A percentile compares a stretch with the other conserved stretches of the same genome.
Evolutionary conservation across 495 filamentous ascomycete genomes (phyloP).

Genomic region (Glarea lozoyensis): DNA sequence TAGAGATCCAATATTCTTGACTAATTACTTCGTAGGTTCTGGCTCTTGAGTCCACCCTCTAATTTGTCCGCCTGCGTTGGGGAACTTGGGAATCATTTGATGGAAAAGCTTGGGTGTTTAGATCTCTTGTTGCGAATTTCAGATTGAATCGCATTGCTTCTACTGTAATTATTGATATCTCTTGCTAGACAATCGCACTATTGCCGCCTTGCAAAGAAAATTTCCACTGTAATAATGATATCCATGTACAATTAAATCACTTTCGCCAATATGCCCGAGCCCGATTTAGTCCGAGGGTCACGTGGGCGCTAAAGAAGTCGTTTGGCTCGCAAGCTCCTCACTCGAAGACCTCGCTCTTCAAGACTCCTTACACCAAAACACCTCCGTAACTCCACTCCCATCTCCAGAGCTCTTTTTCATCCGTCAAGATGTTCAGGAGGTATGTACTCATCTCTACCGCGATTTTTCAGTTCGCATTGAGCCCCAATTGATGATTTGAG

Average conservation of each 20-base stretch:
- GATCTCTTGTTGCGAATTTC: background rate
- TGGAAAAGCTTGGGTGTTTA: background rate
- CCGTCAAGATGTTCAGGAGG: slow-evolving; percentile 82
- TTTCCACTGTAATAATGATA: too few species aligned
- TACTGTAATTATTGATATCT: background rate
- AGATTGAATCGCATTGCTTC: background rate
- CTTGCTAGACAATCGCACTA: background rate
- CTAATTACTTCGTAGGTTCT: slow-evolving; percentile 38
- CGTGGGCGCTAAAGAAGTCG: slow-evolving; percentile 3
- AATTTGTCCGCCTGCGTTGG: slow-evolving; percentile 1
- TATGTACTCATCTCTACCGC: slow-evolving; percentile 34
- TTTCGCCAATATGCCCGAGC: too few species aligned
- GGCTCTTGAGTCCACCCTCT: slow-evolving; percentile 41
- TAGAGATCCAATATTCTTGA: background rate
- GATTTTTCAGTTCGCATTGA: slow-evolving; percentile 11
- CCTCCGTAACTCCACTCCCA: slow-evolving; percentile 27
- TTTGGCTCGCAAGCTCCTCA: slow-evolving; percentile 1
- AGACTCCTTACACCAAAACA: slow-evolving; percentile 10
- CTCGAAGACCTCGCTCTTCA: slow-evolving; percentile 7
- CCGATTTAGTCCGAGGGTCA: too few species aligned
- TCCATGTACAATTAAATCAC: background rate
- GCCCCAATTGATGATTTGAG: slow-evolving; percentile 37
- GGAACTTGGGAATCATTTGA: background rate
- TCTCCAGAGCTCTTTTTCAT: slow-evolving; percentile 24
- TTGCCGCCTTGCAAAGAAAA: background rate